These are phyloP conservation scores for Canavalia ensiformis DNA, from an alignment of 306 rosid genomes.

Conservation along the genomic window DNA sequence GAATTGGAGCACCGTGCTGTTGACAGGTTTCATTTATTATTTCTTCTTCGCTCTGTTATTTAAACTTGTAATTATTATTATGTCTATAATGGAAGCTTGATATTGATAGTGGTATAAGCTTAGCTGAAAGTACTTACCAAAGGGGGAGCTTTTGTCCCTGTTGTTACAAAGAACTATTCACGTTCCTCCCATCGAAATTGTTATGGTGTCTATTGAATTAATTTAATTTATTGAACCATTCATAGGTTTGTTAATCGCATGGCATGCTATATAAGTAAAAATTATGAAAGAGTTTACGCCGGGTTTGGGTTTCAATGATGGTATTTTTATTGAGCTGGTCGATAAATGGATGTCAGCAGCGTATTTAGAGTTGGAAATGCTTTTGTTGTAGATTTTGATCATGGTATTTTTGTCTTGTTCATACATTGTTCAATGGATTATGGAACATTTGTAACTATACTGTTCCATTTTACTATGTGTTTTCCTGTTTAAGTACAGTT, in stretches of 20 bases:
- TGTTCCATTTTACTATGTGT: not conserved
- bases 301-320: not conserved
- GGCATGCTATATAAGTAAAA: not conserved
- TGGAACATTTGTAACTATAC: constrained; percentile 3
- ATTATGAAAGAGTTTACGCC: not conserved
- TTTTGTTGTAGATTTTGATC: not conserved
- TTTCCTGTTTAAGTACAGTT: not conserved
- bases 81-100: not conserved
- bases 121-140: not conserved
- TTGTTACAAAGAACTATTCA: not conserved
- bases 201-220: constrained; percentile 25
- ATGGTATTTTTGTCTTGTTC: not conserved
- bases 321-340: not conserved
- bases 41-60: constrained; percentile 17
- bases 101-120: not conserved
- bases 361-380: not conserved
- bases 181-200: not conserved
- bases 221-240: constrained; percentile 16
- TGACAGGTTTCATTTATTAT: constrained; percentile 67
- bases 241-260: constrained; percentile 3
- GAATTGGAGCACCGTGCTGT: constrained; percentile 83
- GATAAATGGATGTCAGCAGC: not conserved
- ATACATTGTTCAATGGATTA: not conserved
- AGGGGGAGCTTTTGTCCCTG: not conserved
- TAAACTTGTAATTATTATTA: not conserved